Evolutionary conservation across 371 early-diverging fungal genomes (phyloP), one percentile per base, ranked within the genome.

Genomic region (Antonospora locustae): DNA sequence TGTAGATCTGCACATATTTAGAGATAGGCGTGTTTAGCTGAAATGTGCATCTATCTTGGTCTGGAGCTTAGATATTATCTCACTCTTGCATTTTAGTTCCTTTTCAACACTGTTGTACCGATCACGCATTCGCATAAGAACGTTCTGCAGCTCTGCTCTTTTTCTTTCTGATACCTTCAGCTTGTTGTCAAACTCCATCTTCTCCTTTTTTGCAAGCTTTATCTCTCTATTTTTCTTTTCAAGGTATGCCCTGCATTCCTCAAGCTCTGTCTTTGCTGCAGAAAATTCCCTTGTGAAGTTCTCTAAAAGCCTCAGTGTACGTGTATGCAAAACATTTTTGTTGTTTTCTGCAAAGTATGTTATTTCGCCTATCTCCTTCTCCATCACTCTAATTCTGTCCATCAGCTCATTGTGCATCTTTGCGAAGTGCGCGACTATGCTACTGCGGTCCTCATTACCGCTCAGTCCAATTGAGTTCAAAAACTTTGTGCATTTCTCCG

Each of bases 171-270:
- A n/a, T n/a, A n/a, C n/a, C n/a, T n/a, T n/a, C n/a, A n/a, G n/a
- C n/a, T n/a, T n/a, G n/a, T n/a, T n/a, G n/a, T 62, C 51, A 27
- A 70, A 23, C 9, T 23, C 37, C 24, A 16, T 23, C 46, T 63
- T 61, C 34, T 56, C 50, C 20, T 55, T 66, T 58, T 63, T 70
- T 19, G 66, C 40, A 12, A 34, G 45, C 38, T 66, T 70, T 30
- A 51, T 70, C 39, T 70, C 70, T 23, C 25, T 54, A 4, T 36
- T 52, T 32, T 70, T 70, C 43, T 58, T 63, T 44, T 57, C 50
- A n/a, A 70, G 39, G 56, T 70, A 70, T 47, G 45, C 54, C 27
- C 62, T 44, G 43, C 58, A 58, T 3, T 28, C 34, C 2, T 54
- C 43, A 7, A 70, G 36, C 16, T 66, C 70, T 19, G 39, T 56